Evolutionary conservation across 106 monocot genomes (phyloP).

Genomic region (Dioscorea zingiberensis): DNA sequence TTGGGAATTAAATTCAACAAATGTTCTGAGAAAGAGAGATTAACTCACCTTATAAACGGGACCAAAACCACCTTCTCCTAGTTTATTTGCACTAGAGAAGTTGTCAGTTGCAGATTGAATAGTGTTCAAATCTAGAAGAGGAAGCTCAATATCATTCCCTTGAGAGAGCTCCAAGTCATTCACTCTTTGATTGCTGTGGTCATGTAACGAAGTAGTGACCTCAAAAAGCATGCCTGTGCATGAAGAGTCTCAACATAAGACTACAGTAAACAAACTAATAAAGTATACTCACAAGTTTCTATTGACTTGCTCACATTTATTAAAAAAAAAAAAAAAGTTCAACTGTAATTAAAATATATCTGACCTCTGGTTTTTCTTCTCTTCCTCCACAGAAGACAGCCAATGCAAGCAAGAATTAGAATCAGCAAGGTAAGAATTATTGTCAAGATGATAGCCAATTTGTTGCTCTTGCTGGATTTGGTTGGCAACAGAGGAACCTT

Average conservation of each 20-base stretch:
- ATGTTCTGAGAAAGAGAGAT: too few relatives aligned
- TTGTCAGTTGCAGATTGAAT: slow-evolving; percentile 3
- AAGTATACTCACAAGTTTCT: background rate
- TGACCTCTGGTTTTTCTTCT: background rate
- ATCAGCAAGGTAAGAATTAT: background rate
- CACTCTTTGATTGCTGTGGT: background rate
- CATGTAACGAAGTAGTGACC: background rate
- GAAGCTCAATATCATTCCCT: slow-evolving; percentile 4
- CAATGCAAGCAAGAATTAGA: slow-evolving; percentile 1
- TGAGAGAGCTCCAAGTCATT: too few relatives aligned
- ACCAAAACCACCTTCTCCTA: slow-evolving; percentile 15
- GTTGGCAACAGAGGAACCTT: too few relatives aligned
- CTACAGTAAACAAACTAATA: background rate
- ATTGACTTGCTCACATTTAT: too few relatives aligned
- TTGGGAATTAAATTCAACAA: too few relatives aligned
- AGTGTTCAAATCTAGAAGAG: background rate
- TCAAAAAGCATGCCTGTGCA: too few relatives aligned
- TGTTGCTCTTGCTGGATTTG: too few relatives aligned
- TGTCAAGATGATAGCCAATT: background rate
- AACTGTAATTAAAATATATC: background rate
- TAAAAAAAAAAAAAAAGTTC: background rate
- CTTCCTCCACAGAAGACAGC: background rate
- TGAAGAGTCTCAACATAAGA: background rate
- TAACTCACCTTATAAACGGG: slow-evolving; percentile 2
- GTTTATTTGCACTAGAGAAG: slow-evolving; percentile 6